Evolutionary conservation across 768 basidiomycete genomes (phyloP).

Genomic region (Mycena sanguinolenta): DNA sequence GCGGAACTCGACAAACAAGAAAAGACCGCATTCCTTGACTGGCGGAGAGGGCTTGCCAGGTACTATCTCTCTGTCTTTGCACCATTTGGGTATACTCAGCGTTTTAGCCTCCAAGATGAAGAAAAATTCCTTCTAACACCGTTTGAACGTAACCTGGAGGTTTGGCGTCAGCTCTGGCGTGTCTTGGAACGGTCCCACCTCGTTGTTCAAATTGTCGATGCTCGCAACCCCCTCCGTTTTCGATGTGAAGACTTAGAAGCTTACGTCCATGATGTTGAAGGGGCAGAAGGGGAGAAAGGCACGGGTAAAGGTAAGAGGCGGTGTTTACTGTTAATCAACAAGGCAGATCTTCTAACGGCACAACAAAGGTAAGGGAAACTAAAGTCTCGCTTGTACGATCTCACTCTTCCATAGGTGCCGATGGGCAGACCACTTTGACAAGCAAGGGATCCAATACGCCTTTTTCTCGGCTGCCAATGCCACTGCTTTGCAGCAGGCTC

Average conservation of each 20-base stretch:
- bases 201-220: constrained; percentile 96
- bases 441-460: constrained; percentile 80
- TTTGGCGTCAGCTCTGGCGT: constrained; percentile 98
- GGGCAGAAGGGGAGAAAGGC: constrained; percentile 83
- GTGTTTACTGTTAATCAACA: constrained; percentile 92
- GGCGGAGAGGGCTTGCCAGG: constrained; percentile 94
- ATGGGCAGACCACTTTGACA: constrained; percentile 95
- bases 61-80: constrained; percentile 48
- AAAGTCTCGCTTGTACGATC: neutral
- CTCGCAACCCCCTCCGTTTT: constrained; percentile 93
- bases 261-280: constrained; percentile 89
- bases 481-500: constrained; percentile 83
- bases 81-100: neutral
- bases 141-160: constrained; percentile 97
- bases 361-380: constrained; percentile 76
- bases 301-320: constrained; percentile 80
- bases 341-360: constrained; percentile 90
- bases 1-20: constrained; percentile 90
- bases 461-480: constrained; percentile 96
- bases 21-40: constrained; percentile 90
- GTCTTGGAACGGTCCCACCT: constrained; percentile 96
- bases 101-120: constrained; percentile 82
- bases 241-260: constrained; percentile 92
- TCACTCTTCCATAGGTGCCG: constrained; percentile 61
- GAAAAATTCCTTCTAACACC: constrained; percentile 93